These are phyloP conservation scores for Pelargonium cotyledonis DNA, from an alignment of 441 rosid genomes.

Conservation along the genomic window DNA sequence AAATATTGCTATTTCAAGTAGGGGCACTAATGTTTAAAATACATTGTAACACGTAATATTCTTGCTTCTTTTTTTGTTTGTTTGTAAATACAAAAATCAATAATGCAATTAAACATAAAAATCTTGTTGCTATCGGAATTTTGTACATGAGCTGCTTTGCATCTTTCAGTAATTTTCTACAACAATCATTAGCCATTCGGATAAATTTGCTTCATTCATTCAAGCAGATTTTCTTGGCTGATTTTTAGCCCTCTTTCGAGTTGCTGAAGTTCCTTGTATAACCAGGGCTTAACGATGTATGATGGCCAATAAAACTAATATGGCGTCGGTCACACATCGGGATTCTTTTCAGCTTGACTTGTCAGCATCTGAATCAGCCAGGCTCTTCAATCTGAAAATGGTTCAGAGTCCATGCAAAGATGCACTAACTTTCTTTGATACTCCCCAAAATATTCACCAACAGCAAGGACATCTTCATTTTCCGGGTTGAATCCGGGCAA, in stretches of 20 bases:
- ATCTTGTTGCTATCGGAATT: neutral
- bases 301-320: too few relatives aligned
- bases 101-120: neutral
- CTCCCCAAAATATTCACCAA: conserved; percentile 75
- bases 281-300: neutral
- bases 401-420: conserved; percentile 85
- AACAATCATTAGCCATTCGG: neutral
- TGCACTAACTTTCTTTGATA: conserved; percentile 90
- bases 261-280: neutral
- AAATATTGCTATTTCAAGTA: too few relatives aligned
- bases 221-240: neutral
- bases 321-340: too few relatives aligned
- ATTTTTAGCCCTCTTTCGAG: neutral
- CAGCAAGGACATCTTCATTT: conserved; percentile 74
- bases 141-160: neutral
- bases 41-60: too few relatives aligned
- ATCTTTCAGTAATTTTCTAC: conserved; percentile 2
- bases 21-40: too few relatives aligned
- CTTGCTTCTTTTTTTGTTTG: too few relatives aligned
- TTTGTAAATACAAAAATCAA: too few relatives aligned
- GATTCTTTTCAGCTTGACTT: neutral
- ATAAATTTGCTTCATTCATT: neutral
- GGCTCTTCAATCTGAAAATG: conserved; percentile 46
- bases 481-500: conserved; percentile 66
- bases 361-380: neutral